Evolutionary conservation across 1,284 basidiomycete genomes (phyloP).

Genomic region (Boletus mariae): DNA sequence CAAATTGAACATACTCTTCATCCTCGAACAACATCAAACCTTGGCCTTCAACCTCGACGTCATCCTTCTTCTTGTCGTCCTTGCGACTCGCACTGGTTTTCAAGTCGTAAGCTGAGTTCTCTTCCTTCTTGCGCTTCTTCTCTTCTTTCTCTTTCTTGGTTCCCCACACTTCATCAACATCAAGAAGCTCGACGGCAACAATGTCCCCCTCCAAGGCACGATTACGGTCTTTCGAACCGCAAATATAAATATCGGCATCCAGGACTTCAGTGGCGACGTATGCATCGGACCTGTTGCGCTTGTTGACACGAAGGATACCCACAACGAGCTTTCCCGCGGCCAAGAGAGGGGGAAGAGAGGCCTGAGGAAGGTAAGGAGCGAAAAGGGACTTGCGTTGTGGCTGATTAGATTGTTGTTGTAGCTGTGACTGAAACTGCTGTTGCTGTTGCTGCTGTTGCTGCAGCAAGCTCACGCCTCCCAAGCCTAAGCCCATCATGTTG

Average conservation of each 20-base stretch:
- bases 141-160: slow-evolving; percentile 99
- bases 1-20: slow-evolving; percentile 68
- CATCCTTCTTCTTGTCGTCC: slow-evolving; percentile 99
- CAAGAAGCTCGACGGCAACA: slow-evolving; percentile 96
- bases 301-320: slow-evolving; percentile 96
- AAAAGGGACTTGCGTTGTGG: slow-evolving; percentile 98
- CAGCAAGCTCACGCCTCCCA: slow-evolving; percentile 74
- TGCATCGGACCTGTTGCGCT: slow-evolving; percentile 97
- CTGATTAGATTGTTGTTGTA: slow-evolving; percentile 85
- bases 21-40: slow-evolving; percentile 96
- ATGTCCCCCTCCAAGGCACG: slow-evolving; percentile 98
- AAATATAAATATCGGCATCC: slow-evolving; percentile 98
- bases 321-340: slow-evolving; percentile 99
- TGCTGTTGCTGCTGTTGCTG: slow-evolving; percentile 83
- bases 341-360: slow-evolving; percentile 92
- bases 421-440: slow-evolving; percentile 78
- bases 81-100: slow-evolving; percentile 76
- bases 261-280: slow-evolving; percentile 99
- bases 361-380: slow-evolving; percentile 97
- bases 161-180: slow-evolving; percentile 97
- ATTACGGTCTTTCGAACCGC: slow-evolving; percentile 98
- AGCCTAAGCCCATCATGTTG: slow-evolving; percentile 87
- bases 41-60: slow-evolving; percentile 99
- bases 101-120: slow-evolving; percentile 88
- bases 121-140: slow-evolving; percentile 99